These are phyloP conservation scores for Peronospora belbahrii DNA, from an alignment of 352 stramenopile species.

Conservation along the genomic window DNA sequence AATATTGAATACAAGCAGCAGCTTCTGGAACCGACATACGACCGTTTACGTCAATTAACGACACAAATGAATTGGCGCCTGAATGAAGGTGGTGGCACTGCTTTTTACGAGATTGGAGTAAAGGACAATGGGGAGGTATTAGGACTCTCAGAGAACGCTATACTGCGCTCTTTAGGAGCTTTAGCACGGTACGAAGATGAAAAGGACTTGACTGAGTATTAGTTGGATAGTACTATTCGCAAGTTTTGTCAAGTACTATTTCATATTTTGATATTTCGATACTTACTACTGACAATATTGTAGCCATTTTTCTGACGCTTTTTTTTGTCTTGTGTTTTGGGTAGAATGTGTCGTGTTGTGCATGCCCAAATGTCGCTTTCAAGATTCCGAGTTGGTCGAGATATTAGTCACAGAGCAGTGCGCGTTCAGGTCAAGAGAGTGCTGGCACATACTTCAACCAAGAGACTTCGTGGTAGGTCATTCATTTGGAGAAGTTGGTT, in stretches of 20 bases:
- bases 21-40: constrained; percentile 59
- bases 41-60: constrained; percentile 77
- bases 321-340: constrained; percentile 1
- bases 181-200: constrained; percentile 30
- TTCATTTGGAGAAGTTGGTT: too few species aligned
- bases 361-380: constrained; percentile 61
- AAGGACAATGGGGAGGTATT: constrained; percentile 73
- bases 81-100: constrained; percentile 77
- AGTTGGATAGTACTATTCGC: not conserved
- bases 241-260: not conserved
- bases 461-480: constrained; percentile 48
- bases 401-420: constrained; percentile 30
- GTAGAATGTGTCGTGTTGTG: constrained; percentile 71
- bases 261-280: too few species aligned
- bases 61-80: constrained; percentile 88
- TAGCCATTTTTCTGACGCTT: constrained; percentile 7
- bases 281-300: too few species aligned
- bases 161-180: constrained; percentile 66
- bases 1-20: constrained; percentile 90
- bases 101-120: constrained; percentile 86
- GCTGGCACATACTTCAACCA: constrained; percentile 41
- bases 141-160: constrained; percentile 54
- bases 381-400: constrained; percentile 38
- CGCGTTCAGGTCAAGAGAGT: constrained; percentile 46
- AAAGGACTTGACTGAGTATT: not conserved